Conservation (phyloP, 2,329 filamentous ascomycete species). For the Westerdykella ornata region DNA sequence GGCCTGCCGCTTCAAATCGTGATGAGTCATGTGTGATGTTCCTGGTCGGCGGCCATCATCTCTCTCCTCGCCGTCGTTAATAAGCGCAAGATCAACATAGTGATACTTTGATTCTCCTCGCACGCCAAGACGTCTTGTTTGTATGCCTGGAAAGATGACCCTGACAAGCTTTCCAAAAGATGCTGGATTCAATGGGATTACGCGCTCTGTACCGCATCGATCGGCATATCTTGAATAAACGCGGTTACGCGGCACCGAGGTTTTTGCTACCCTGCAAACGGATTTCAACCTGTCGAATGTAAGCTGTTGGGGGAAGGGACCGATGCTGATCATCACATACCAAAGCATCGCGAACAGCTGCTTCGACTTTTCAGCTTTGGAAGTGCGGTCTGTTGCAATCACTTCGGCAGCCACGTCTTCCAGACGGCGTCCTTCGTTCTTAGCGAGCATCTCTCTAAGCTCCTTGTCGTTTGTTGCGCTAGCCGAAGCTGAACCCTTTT, state of each 20-base stretch:
- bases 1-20: conserved; percentile 25
- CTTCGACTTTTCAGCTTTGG: conserved; percentile 74
- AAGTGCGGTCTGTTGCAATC: conserved; percentile 70
- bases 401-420: conserved; percentile 69
- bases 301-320: conserved; percentile 12
- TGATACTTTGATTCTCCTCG: conserved; percentile 98
- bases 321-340: conserved; percentile 48
- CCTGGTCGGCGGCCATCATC: conserved; percentile 20
- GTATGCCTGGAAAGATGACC: conserved; percentile 90
- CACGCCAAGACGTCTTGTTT: conserved; percentile 85
- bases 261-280: conserved; percentile 66
- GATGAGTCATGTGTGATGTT: conserved; percentile 14
- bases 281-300: conserved; percentile 57
- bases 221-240: conserved; percentile 96
- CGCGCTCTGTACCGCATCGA: conserved; percentile 83
- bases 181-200: conserved; percentile 90
- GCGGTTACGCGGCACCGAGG: conserved; percentile 82
- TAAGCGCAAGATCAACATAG: conserved; percentile 57
- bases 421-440: conserved; percentile 60
- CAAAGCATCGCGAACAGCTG: conserved; percentile 87
- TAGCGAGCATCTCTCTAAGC: conserved; percentile 66
- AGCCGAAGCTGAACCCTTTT: conserved; percentile 56
- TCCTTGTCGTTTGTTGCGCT: conserved; percentile 76
- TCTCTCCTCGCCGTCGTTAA: conserved; percentile 38
- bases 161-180: conserved; percentile 97